Percentiles rank a stretch among this genome's conserved stretches.
Evolutionary conservation across 1,284 basidiomycete species (phyloP).

Genomic region (Acaromyces ingoldii): DNA sequence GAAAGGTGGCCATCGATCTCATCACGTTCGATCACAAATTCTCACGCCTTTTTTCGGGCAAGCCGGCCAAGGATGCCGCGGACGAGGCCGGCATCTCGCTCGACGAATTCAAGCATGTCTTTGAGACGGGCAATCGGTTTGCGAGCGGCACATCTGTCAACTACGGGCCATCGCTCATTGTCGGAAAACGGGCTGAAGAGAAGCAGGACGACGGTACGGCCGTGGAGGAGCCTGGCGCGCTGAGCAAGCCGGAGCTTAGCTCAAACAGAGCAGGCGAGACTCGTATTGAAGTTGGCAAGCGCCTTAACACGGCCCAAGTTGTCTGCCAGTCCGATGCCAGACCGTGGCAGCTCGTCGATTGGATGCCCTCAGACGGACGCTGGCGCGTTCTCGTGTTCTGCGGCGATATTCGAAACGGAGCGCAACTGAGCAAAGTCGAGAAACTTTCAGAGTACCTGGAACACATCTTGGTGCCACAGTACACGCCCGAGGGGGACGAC

Average conservation of each 20-base stretch:
- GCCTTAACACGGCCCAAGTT: neutral
- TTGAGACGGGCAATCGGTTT: conserved; percentile 15
- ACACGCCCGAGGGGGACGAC: conserved; percentile 13
- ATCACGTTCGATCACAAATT: conserved; percentile 75
- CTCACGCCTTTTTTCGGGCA: conserved; percentile 69
- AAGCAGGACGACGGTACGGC: conserved; percentile 8
- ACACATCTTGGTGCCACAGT: conserved; percentile 4
- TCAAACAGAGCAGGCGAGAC: too few relatives aligned
- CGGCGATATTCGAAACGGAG: conserved; percentile 14
- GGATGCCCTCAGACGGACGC: conserved; percentile 15
- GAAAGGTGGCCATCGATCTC: conserved; percentile 60
- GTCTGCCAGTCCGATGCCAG: conserved; percentile 11
- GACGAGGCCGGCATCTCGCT: conserved; percentile 64
- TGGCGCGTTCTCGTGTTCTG: conserved; percentile 19
- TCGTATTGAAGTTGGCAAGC: too few relatives aligned
- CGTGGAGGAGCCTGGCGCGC: conserved; percentile 8
- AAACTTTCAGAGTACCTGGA: conserved; percentile 11
- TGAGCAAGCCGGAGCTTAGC: conserved; percentile 14
- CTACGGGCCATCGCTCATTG: conserved; percentile 15
- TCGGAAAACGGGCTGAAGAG: conserved; percentile 9
- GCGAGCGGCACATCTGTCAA: conserved; percentile 17
- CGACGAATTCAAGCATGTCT: conserved; percentile 60
- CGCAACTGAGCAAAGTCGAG: conserved; percentile 7
- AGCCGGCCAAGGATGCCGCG: conserved; percentile 61
- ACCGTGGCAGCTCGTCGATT: conserved; percentile 20